A percentile compares a stretch with the other conserved stretches of the same genome.
phyloP scores from a whole-genome alignment of 2,329 filamentous ascomycete species.

The Colletotrichum sp. region DNA sequence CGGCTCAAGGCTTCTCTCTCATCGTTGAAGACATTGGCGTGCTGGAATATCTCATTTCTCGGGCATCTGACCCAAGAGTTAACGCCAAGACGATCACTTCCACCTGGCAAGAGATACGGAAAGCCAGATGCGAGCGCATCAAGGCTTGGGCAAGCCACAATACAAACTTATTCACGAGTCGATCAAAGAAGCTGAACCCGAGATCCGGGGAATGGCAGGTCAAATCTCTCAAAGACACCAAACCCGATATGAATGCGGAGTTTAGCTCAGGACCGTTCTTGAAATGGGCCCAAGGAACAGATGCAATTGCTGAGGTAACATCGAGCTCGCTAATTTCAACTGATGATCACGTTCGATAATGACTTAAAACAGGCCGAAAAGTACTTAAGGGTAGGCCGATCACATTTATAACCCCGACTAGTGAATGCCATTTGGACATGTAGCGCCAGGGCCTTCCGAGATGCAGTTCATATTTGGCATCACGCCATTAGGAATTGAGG shows the following conservation, averaged over 20 bases:
- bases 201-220: background rate
- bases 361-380: background rate
- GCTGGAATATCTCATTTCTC: background rate
- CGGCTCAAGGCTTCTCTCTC: background rate
- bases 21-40: background rate
- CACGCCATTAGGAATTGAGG: too few species aligned
- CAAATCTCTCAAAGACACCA: background rate
- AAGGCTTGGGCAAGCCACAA: constrained; percentile 23
- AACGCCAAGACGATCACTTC: background rate
- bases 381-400: background rate
- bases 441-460: accelerated
- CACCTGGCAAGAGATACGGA: constrained; percentile 23
- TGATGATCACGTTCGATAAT: accelerated
- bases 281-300: background rate
- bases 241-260: background rate
- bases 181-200: background rate
- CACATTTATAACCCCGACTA: background rate
- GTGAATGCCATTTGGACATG: background rate
- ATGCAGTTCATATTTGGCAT: too few species aligned
- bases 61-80: accelerated
- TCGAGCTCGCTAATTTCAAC: accelerated
- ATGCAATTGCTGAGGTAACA: background rate
- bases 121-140: constrained; percentile 23
- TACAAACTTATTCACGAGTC: background rate
- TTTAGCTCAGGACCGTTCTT: background rate